Percentiles rank a stretch among this genome's conserved stretches.
phyloP scores from a whole-genome alignment of 257 asterid genomes.

The Linaria vulgaris region DNA sequence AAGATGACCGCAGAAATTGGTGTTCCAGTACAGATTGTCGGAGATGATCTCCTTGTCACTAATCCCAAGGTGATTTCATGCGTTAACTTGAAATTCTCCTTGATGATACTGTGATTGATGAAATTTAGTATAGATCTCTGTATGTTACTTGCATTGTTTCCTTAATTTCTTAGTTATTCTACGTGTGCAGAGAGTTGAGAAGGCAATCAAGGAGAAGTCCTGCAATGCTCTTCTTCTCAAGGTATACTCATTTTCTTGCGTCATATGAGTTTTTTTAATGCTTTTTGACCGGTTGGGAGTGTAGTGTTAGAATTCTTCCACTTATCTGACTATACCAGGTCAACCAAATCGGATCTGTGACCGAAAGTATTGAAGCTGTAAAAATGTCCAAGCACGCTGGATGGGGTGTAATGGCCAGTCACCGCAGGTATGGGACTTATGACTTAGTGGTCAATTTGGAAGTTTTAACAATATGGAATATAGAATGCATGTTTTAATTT shows the following conservation, averaged over 20 bases:
- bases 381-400: constrained; percentile 95
- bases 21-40: constrained; percentile 84
- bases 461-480: neutral
- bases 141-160: too few relatives aligned
- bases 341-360: constrained; percentile 96
- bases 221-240: constrained; percentile 98
- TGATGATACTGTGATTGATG: neutral
- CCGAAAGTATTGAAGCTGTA: constrained; percentile 97
- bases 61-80: constrained; percentile 70
- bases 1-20: constrained; percentile 81
- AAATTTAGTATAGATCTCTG: too few relatives aligned
- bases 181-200: constrained; percentile 83
- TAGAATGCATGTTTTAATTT: neutral
- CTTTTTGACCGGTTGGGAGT: neutral
- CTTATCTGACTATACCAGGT: too few relatives aligned
- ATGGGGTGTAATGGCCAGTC: constrained; percentile 99
- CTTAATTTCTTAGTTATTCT: neutral
- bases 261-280: too few relatives aligned
- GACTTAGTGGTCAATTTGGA: neutral
- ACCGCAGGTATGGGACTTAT: constrained; percentile 71
- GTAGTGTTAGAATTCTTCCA: neutral
- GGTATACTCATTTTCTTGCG: constrained; percentile 49
- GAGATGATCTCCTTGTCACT: constrained; percentile 95
- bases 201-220: constrained; percentile 86
- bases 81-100: neutral